Conservation (phyloP, 2,329 filamentous ascomycete genomes). For the Periconia digitata region DNA sequence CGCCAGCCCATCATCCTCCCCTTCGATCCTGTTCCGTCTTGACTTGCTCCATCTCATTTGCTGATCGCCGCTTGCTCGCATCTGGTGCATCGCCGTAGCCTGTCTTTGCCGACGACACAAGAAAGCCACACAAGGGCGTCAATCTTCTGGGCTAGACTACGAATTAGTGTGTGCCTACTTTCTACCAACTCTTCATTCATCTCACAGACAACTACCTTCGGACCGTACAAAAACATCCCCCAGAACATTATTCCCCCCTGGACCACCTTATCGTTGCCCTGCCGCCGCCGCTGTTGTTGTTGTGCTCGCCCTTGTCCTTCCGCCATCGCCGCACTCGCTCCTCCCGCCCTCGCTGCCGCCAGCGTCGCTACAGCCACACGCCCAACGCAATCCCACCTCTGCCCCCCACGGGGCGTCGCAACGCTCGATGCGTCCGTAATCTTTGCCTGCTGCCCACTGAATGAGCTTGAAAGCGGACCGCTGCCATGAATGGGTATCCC, state of each 20-base stretch:
- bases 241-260: neutral
- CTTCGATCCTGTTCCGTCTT: too few relatives aligned
- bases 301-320: neutral
- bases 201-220: too few relatives aligned
- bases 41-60: too few relatives aligned
- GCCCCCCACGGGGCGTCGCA: conserved; percentile 2
- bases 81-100: too few relatives aligned
- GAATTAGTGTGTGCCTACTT: too few relatives aligned
- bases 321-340: neutral
- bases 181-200: too few relatives aligned
- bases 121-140: too few relatives aligned
- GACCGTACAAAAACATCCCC: too few relatives aligned
- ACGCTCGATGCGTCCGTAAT: conserved; percentile 9
- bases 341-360: neutral
- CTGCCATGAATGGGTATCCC: conserved; percentile 43
- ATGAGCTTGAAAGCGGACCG: conserved; percentile 17
- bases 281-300: neutral
- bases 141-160: too few relatives aligned
- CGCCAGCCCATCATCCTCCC: too few relatives aligned
- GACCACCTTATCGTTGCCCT: neutral
- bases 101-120: too few relatives aligned
- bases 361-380: neutral
- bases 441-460: conserved; percentile 2
- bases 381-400: neutral
- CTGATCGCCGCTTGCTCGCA: too few relatives aligned